These are phyloP conservation scores for Brettanomyces bruxellensis DNA, from an alignment of 805 yeast genomes.

Conservation along the genomic window DNA sequence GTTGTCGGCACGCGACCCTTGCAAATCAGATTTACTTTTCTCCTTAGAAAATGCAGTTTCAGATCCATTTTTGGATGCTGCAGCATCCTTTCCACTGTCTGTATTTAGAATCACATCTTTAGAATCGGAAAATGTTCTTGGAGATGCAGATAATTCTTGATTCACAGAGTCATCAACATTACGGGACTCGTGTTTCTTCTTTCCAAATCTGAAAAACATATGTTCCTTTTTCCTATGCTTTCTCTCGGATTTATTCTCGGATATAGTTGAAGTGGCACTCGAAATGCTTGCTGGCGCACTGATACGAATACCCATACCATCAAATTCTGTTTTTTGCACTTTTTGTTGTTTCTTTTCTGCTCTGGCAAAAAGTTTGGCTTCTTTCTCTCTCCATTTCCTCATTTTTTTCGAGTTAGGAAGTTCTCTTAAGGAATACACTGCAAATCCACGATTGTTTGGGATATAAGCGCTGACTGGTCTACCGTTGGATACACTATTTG, in stretches of 20 bases:
- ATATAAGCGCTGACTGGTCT: not conserved
- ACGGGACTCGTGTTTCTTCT: not conserved
- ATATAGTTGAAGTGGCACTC: too few species aligned
- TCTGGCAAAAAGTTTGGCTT: not conserved
- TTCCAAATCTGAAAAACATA: not conserved
- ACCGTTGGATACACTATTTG: not conserved
- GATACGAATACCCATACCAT: too few species aligned
- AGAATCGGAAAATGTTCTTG: too few species aligned
- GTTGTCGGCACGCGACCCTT: too few species aligned
- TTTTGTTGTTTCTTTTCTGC: not conserved
- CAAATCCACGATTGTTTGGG: constrained; percentile 14
- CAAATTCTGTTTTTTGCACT: not conserved
- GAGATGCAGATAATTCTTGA: too few species aligned
- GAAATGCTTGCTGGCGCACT: too few species aligned
- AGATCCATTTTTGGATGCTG: too few species aligned
- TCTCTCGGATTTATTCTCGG: not conserved
- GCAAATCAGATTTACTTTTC: too few species aligned
- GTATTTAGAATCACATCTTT: too few species aligned
- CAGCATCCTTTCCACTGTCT: too few species aligned
- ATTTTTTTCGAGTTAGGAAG: constrained; percentile 1
- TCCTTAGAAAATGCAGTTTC: too few species aligned
- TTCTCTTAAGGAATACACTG: constrained; percentile 22
- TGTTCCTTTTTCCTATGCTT: constrained; percentile 1
- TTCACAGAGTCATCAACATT: too few species aligned
- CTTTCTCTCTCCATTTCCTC: not conserved